Evolutionary conservation across 805 yeast species (phyloP).

Genomic region (Saccharomycopsis capsularis): DNA sequence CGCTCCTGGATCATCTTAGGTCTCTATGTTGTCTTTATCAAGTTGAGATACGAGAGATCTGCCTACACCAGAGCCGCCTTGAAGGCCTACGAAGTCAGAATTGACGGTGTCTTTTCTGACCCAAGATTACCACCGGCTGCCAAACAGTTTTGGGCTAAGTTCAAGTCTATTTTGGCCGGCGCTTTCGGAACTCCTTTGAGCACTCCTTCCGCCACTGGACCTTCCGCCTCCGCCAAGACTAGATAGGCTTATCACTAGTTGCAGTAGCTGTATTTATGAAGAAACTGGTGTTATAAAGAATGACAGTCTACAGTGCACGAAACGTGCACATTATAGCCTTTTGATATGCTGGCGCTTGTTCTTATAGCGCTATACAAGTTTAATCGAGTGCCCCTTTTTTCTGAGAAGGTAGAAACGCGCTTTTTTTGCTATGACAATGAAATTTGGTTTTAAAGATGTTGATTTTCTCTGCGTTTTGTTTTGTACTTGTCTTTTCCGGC

Average conservation of each 20-base stretch:
- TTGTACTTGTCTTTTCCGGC: too few species aligned
- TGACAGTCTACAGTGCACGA: too few species aligned
- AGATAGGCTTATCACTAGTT: not conserved
- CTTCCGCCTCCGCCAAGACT: constrained; percentile 1
- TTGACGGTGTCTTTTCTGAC: constrained; percentile 49
- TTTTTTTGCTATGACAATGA: not conserved
- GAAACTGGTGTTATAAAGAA: too few species aligned
- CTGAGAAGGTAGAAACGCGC: not conserved
- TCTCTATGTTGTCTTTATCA: constrained; percentile 56
- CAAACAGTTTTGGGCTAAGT: constrained; percentile 43
- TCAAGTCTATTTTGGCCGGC: constrained; percentile 32
- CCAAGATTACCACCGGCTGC: constrained; percentile 46
- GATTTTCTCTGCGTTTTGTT: too few species aligned
- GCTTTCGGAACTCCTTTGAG: constrained; percentile 21
- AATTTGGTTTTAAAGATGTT: too few species aligned
- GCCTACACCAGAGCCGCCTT: constrained; percentile 62
- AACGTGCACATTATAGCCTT: too few species aligned
- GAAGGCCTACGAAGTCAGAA: constrained; percentile 60
- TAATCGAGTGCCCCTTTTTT: not conserved
- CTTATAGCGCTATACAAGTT: too few species aligned
- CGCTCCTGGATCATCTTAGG: constrained; percentile 56
- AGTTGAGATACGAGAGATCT: constrained; percentile 71
- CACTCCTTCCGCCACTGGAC: not conserved
- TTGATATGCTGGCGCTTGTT: too few species aligned
- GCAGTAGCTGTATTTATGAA: too few species aligned